Base-by-base conservation (phyloP, 805 yeast species). In the Komagataella phaffii region DNA sequence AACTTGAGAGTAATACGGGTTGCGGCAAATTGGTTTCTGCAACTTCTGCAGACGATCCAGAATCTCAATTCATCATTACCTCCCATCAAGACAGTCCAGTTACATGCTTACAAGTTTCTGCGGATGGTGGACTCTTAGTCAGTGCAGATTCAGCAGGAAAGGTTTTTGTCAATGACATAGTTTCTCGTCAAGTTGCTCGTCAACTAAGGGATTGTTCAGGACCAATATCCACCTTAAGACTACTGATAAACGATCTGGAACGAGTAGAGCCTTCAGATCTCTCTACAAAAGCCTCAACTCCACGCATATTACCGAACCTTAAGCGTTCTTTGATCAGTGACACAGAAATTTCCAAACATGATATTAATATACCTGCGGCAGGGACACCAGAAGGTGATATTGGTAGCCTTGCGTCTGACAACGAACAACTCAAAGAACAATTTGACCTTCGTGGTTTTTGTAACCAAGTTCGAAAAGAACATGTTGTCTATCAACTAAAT, bases 111-210 rank as follows among this genome's bases (percentile, higher is more conserved):
- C 71, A 69, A 1, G 64, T 86, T 2, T 80, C 89, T 5, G 68
- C 85, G 60, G 97, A 90, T 61, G 96, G 91, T 3, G 79, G 90
- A 17, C 64, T 70, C 44, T 59, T 90, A 5, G 68, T 85, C 2
- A 77, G 88, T 5, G 97, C 96, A 43, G 95, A 87, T 61, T 64
- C 74, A 0, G 60, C 58, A n/a, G 97, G 97, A 1, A 72, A 76
- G 24, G 78, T 87, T 2, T 75, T 76, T 45, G 72, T 82, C 1
- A 75, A 83, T 58, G 97, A 91, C 64, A 71, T 82, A 5, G 76
- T 73, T 14, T 80, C 91, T 0, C 81, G 77, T 59, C 93, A 85
- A 64, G 79, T 81, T 17, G 69, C 79, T 24, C 81, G 78, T 60
- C 40, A 30, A 5, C 40, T 30, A 18, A 44, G 24, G 19, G 40